Evolutionary conservation across 1,139 yeast genomes (phyloP).

Genomic region (Hansenula lynferdii): DNA sequence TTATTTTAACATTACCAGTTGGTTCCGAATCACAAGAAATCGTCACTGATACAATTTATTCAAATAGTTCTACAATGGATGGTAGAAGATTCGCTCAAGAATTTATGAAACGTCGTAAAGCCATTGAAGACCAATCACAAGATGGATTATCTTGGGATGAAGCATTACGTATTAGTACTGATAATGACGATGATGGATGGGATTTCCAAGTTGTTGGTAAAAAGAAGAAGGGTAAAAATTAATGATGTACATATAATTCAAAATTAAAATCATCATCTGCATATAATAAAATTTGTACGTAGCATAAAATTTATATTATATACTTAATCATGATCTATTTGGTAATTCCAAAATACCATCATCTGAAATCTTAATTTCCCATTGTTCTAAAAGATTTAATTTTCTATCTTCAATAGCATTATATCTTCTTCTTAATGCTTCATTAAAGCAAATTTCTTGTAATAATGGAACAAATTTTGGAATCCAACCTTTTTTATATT

Average conservation of each 20-base stretch:
- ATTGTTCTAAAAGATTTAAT: conserved; percentile 41
- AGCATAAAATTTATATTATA: too few species aligned
- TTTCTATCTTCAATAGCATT: conserved; percentile 56
- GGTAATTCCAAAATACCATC: conserved; percentile 25
- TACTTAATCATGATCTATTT: too few species aligned
- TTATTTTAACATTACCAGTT: conserved; percentile 75
- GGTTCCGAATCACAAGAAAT: conserved; percentile 73
- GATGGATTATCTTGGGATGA: conserved; percentile 65
- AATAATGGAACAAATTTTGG: conserved; percentile 71
- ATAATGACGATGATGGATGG: conserved; percentile 74
- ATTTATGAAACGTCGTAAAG: conserved; percentile 71
- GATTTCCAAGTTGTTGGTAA: conserved; percentile 67
- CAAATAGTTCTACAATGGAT: conserved; percentile 89
- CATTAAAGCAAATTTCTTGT: conserved; percentile 88
- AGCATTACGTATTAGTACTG: conserved; percentile 47
- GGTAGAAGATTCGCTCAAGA: conserved; percentile 93
- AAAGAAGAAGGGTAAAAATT: conserved; percentile 47
- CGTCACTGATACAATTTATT: conserved; percentile 88
- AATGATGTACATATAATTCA: too few species aligned
- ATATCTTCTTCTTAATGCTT: conserved; percentile 81
- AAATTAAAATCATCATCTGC: too few species aligned
- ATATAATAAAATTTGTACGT: too few species aligned
- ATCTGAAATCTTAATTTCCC: conserved; percentile 37
- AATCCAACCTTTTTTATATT: conserved; percentile 75
- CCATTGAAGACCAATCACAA: conserved; percentile 57